These are phyloP conservation scores for Seiridium unicorne DNA, from an alignment of 2,329 filamentous ascomycete species.

Conservation along the genomic window DNA sequence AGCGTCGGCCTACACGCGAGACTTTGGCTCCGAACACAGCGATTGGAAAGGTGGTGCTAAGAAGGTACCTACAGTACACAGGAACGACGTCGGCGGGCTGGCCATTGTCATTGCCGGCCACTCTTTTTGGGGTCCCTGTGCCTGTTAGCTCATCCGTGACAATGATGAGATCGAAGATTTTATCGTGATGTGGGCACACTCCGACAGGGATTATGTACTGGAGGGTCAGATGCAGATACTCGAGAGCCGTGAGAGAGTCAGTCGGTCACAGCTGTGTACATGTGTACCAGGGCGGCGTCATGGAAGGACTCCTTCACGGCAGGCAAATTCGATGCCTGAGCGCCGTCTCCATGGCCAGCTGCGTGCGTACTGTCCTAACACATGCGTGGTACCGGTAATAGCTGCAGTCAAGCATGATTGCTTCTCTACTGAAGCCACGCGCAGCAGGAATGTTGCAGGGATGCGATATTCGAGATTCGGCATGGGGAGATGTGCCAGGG, in stretches of 20 bases:
- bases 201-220: not conserved
- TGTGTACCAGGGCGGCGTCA: not conserved
- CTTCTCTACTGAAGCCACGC: not conserved
- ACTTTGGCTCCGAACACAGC: too few species aligned
- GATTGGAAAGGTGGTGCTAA: too few species aligned
- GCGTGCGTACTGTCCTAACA: not conserved
- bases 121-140: not conserved
- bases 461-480: not conserved
- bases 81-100: not conserved
- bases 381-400: not conserved
- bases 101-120: not conserved
- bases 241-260: too few species aligned
- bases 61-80: not conserved
- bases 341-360: not conserved
- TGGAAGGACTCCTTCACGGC: not conserved
- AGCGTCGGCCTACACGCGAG: too few species aligned
- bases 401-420: slow-evolving; percentile 1
- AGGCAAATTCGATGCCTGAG: not conserved
- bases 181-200: slow-evolving; percentile 1
- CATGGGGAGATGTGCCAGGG: not conserved
- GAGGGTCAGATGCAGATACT: too few species aligned
- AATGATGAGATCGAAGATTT: slow-evolving; percentile 1
- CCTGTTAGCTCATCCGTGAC: not conserved
- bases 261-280: too few species aligned
- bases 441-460: not conserved